phyloP scores from a whole-genome alignment of 345 rosid genomes.

The Psidium guajava region DNA sequence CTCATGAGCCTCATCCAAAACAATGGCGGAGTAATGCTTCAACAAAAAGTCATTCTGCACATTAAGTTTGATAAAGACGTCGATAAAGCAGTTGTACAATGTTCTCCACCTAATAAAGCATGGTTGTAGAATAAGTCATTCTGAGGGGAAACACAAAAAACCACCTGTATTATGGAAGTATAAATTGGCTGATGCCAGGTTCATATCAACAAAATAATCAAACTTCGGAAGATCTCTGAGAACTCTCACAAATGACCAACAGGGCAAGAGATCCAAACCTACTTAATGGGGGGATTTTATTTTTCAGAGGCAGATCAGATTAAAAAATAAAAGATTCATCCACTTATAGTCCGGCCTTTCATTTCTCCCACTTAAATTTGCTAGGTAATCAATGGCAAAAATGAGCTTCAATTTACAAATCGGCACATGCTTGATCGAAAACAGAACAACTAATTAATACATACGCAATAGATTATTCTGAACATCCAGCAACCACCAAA shows the following conservation, averaged over 20 bases:
- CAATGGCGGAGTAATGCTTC: slow-evolving; percentile 72
- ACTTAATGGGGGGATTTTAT: neutral
- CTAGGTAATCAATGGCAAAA: neutral
- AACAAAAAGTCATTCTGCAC: slow-evolving; percentile 69
- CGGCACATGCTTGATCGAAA: neutral
- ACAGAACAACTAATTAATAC: neutral
- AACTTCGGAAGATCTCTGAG: neutral
- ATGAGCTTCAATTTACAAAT: neutral
- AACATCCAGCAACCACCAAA: neutral
- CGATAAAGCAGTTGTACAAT: neutral
- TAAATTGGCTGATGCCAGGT: neutral
- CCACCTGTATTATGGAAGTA: neutral
- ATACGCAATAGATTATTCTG: neutral
- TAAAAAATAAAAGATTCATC: neutral
- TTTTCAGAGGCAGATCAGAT: neutral
- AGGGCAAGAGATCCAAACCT: neutral
- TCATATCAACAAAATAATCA: neutral
- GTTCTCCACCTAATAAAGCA: neutral
- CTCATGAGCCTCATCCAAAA: slow-evolving; percentile 93
- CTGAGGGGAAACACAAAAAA: neutral
- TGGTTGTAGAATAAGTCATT: neutral
- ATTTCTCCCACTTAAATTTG: neutral
- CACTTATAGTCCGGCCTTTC: neutral
- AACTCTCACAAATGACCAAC: neutral
- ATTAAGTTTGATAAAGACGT: neutral